phyloP scores from a whole-genome alignment of 805 yeast genomes.

The Soucietia sequanensis region DNA sequence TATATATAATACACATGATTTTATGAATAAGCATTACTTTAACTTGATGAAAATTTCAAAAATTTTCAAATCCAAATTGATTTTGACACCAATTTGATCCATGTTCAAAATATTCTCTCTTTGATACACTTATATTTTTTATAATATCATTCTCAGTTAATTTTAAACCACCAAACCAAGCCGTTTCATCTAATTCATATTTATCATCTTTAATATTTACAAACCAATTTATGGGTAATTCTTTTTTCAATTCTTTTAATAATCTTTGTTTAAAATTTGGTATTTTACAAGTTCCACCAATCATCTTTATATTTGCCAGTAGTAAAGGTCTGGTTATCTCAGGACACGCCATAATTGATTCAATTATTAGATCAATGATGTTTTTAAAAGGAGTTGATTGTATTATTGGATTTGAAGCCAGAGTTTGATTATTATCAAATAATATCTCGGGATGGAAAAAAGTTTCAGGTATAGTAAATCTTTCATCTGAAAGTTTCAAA shows the following conservation, averaged over 20 bases:
- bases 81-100: slow-evolving; percentile 63
- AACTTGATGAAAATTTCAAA: slow-evolving; percentile 10
- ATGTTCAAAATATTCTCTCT: slow-evolving; percentile 81
- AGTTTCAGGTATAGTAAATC: slow-evolving; percentile 85
- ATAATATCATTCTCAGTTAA: slow-evolving; percentile 41
- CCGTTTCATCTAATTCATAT: slow-evolving; percentile 21
- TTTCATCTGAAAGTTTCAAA: slow-evolving; percentile 71
- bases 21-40: too few relatives aligned
- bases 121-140: slow-evolving; percentile 58
- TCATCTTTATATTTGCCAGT: slow-evolving; percentile 72
- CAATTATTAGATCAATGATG: slow-evolving; percentile 77
- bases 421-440: slow-evolving; percentile 32
- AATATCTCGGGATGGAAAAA: slow-evolving; percentile 79
- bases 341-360: slow-evolving; percentile 68
- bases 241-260: slow-evolving; percentile 58
- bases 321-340: slow-evolving; percentile 71
- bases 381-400: slow-evolving; percentile 56
- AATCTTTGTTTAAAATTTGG: slow-evolving; percentile 67
- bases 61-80: slow-evolving; percentile 45
- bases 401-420: slow-evolving; percentile 26
- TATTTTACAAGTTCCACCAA: slow-evolving; percentile 80
- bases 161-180: slow-evolving; percentile 38
- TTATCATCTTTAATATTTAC: slow-evolving; percentile 46
- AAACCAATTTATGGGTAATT: slow-evolving; percentile 69
- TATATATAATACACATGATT: background rate